A percentile compares a stretch with the other conserved stretches of the same genome.
Conservation (phyloP, 306 rosid species). For the Castanea sativa region DNA sequence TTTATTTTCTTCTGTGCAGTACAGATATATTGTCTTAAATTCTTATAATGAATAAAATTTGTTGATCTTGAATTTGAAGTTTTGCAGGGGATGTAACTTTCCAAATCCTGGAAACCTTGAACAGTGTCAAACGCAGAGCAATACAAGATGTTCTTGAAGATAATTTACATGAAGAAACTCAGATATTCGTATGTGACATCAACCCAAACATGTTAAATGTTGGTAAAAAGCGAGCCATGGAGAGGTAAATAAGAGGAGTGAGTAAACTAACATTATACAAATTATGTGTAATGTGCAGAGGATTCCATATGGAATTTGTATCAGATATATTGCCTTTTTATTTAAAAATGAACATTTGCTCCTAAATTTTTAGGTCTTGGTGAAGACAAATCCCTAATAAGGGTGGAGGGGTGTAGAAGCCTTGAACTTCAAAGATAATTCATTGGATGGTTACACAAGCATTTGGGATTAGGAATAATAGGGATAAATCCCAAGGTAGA, state of each 20-base stretch:
- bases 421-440: conserved; percentile 58
- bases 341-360: conserved; percentile 29
- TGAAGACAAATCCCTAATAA: conserved; percentile 64
- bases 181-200: conserved; percentile 83
- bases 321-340: conserved; percentile 5
- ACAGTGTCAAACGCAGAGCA: conserved; percentile 68
- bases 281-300: conserved; percentile 8
- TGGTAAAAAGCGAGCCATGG: conserved; percentile 67
- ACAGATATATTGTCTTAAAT: not conserved
- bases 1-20: not conserved
- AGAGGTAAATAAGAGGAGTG: conserved; percentile 52
- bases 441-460: conserved; percentile 99
- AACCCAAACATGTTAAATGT: conserved; percentile 86
- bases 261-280: not conserved
- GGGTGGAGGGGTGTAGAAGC: conserved; percentile 93
- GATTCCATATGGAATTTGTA: conserved; percentile 1
- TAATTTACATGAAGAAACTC: conserved; percentile 63
- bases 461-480: conserved; percentile 69
- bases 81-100: conserved; percentile 95
- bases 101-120: conserved; percentile 69
- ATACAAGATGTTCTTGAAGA: conserved; percentile 44
- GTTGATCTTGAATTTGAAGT: not conserved
- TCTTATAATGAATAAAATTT: not conserved
- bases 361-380: conserved; percentile 54
- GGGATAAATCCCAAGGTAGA: no score